phyloP scores from a whole-genome alignment of 106 monocot species.

The Hemerocallis citrina region DNA sequence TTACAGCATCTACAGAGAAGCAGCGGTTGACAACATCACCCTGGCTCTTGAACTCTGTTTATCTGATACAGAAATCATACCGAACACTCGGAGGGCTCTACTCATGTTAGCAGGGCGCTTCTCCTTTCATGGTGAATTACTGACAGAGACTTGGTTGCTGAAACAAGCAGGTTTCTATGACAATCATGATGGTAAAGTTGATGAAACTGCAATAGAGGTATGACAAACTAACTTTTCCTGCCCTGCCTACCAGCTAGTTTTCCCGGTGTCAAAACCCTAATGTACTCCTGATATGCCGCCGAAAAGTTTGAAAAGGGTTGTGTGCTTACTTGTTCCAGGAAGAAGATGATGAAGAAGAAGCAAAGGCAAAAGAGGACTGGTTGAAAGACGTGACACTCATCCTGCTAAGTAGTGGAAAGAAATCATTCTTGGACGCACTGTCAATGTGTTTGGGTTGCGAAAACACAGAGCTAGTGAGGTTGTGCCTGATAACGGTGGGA shows the following conservation, averaged over 20 bases:
- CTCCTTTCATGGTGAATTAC: constrained; percentile 28
- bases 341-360: constrained; percentile 27
- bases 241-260: too few relatives aligned
- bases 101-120: constrained; percentile 35
- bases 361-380: constrained; percentile 29
- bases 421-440: constrained; percentile 26
- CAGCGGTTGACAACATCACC: constrained; percentile 34
- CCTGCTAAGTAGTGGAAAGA: constrained; percentile 32
- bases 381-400: constrained; percentile 16
- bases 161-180: constrained; percentile 33
- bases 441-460: constrained; percentile 25
- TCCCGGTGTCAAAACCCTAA: too few relatives aligned
- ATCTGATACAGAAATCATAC: constrained; percentile 14
- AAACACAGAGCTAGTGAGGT: constrained; percentile 14
- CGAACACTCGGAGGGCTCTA: constrained; percentile 32
- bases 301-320: too few relatives aligned
- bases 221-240: not conserved
- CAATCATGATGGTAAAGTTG: constrained; percentile 15
- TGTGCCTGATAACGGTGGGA: constrained; percentile 27
- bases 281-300: too few relatives aligned
- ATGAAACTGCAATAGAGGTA: constrained; percentile 21
- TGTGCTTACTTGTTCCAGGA: not conserved
- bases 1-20: constrained; percentile 37
- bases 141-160: constrained; percentile 24
- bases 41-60: constrained; percentile 27